Base-by-base conservation (phyloP, 805 yeast species). In the Lachancea dasiensis region DNA sequence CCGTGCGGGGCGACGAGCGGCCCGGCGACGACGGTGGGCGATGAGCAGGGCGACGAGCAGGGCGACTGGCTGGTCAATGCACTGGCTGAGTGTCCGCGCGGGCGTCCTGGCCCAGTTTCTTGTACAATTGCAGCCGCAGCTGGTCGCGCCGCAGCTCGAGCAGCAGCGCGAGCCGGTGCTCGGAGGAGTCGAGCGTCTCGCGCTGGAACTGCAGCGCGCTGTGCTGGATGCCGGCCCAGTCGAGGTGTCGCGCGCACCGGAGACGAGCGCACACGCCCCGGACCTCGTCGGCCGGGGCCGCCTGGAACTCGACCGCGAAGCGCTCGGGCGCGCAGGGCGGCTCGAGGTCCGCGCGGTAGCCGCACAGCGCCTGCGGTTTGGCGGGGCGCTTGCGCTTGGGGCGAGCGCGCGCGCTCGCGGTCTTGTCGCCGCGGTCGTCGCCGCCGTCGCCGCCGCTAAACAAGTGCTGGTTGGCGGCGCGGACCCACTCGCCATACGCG, bases 401-500 rank as follows among this genome's bases (percentile, higher is more conserved):
- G n/a, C n/a, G n/a, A n/a, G n/a, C n/a, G n/a, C 46, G 52, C 27
- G 44, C 48, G 26, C 47, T 47, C 25, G 38, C 47, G 11, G 15
- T 17, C 36, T 33, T 33, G 27, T 13, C 9, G 4, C 27, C 13
- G 4, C 30, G 16, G 10, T 14, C 23, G 13, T 20, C 16, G 21
- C 10, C 16, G 38, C 34, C 46, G 3, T 13, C 23, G 13, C 16
- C 16, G 8, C 25, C 43, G 14, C 31, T 22, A 17, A 25, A 38
- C 8, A 59, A 36, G 23, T 39, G 46, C n/a, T 28, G 32, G 27
- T 52, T 58, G 5, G 56, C 44, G 3, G 43, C 38, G 8, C 47
- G 48, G 13, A 59, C 34, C 63, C 63, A 48, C 3, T 68, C 65
- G 35, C 70, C 33, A 36, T 56, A 58, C 4, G 27, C 38, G 10